Conservation (phyloP, 768 basidiomycete species). For the Podaxis sp. region DNA sequence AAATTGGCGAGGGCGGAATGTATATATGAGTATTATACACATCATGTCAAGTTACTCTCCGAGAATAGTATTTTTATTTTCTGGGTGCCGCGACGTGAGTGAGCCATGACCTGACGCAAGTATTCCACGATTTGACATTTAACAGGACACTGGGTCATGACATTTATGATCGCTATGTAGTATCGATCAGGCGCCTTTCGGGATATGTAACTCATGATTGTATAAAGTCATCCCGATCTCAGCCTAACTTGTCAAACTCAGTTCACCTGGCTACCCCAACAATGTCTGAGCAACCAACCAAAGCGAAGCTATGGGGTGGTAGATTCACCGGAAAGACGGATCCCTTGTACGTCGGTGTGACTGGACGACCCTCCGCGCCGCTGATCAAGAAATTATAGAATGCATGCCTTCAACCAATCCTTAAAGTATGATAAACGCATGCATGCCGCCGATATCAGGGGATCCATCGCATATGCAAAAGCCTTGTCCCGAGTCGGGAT, state of each 20-base stretch:
- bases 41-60: too few species aligned
- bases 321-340: conserved; percentile 89
- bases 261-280: neutral
- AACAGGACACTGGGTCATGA: too few species aligned
- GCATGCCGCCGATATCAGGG: conserved; percentile 87
- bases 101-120: too few species aligned
- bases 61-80: too few species aligned
- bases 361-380: conserved; percentile 15
- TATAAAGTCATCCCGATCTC: neutral
- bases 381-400: conserved; percentile 46
- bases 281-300: conserved; percentile 42
- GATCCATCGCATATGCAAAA: conserved; percentile 96
- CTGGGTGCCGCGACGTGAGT: too few species aligned
- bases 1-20: conserved; percentile 51
- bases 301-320: conserved; percentile 86
- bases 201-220: neutral
- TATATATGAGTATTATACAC: conserved; percentile 37
- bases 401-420: conserved; percentile 98
- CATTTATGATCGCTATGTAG: too few species aligned
- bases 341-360: conserved; percentile 58
- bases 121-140: too few species aligned
- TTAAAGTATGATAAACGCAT: conserved; percentile 93
- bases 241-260: neutral
- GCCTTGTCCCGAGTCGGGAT: conserved; percentile 81
- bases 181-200: too few species aligned